Conservation (phyloP, 1,139 yeast genomes). For the Arxiozyma telluris region DNA sequence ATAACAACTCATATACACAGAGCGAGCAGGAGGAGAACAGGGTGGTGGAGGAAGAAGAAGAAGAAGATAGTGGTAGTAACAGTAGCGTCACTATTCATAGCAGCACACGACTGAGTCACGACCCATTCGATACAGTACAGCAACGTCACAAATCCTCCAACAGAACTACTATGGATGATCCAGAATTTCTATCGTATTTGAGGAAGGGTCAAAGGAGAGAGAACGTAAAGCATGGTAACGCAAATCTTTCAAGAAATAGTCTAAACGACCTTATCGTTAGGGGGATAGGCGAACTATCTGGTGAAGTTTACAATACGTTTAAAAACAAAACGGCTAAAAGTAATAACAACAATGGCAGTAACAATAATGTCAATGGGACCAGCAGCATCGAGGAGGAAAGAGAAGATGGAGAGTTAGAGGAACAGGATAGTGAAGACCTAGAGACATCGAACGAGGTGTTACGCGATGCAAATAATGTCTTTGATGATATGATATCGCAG, state of each 20-base stretch:
- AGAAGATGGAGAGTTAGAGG: too few relatives aligned
- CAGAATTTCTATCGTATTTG: constrained; percentile 2
- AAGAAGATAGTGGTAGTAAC: not conserved
- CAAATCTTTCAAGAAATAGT: not conserved
- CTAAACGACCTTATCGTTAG: constrained; percentile 8
- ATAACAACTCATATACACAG: not conserved
- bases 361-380: not conserved
- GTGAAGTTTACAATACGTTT: constrained; percentile 10
- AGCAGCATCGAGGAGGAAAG: not conserved
- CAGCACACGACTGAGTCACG: not conserved
- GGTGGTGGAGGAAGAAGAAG: not conserved
- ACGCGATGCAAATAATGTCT: constrained; percentile 8
- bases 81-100: not conserved
- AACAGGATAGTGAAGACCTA: not conserved
- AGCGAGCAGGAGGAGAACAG: not conserved
- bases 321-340: constrained; percentile 5
- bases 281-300: constrained; percentile 8
- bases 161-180: constrained; percentile 5
- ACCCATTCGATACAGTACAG: constrained; percentile 7
- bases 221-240: not conserved
- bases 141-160: constrained; percentile 7
- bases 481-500: constrained; percentile 4
- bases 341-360: not conserved
- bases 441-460: constrained; percentile 7
- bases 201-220: not conserved